A percentile compares a stretch with the other conserved stretches of the same genome.
Evolutionary conservation across 2,329 filamentous ascomycete species (phyloP).

Genomic region (Ceratocystis variospora): DNA sequence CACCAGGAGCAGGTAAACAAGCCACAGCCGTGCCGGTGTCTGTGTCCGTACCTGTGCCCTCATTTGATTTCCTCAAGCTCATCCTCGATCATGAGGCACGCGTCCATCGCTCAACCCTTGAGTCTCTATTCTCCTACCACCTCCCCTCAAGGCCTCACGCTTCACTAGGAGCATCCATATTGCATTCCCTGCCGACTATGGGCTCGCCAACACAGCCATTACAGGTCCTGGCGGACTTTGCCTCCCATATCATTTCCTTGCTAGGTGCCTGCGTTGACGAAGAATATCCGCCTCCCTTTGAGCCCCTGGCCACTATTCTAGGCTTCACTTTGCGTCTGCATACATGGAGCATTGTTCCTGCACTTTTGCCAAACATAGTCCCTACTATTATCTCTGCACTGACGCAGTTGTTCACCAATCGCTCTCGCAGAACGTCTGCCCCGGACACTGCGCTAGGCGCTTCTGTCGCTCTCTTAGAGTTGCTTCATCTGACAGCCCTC

Average conservation of each 20-base stretch:
- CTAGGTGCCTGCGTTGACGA: constrained; percentile 58
- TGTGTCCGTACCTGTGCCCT: constrained; percentile 7
- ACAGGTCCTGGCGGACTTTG: constrained; percentile 50
- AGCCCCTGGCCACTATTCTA: constrained; percentile 50
- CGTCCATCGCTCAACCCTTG: constrained; percentile 49
- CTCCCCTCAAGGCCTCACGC: background rate
- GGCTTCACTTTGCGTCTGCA: constrained; percentile 50
- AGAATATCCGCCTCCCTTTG: constrained; percentile 47
- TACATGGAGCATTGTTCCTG: constrained; percentile 42
- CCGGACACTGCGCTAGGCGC: background rate
- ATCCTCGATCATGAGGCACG: constrained; percentile 48
- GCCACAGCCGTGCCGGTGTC: background rate
- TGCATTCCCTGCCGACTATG: constrained; percentile 50
- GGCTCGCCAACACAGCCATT: constrained; percentile 36
- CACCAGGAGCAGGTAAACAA: background rate
- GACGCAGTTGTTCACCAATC: background rate
- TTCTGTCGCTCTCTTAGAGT: constrained; percentile 20
- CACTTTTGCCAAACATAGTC: constrained; percentile 44
- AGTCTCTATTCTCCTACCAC: constrained; percentile 48
- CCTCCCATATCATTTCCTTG: constrained; percentile 47
- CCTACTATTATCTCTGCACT: constrained; percentile 24
- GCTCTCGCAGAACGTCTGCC: background rate
- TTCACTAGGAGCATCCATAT: constrained; percentile 52
- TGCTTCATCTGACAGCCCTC: constrained; percentile 50
- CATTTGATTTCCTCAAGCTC: constrained; percentile 39